Percentiles rank a stretch among this genome's conserved stretches.
Evolutionary conservation across 2,329 filamentous ascomycete species (phyloP).

Genomic region (Pseudocercospora crystallina): DNA sequence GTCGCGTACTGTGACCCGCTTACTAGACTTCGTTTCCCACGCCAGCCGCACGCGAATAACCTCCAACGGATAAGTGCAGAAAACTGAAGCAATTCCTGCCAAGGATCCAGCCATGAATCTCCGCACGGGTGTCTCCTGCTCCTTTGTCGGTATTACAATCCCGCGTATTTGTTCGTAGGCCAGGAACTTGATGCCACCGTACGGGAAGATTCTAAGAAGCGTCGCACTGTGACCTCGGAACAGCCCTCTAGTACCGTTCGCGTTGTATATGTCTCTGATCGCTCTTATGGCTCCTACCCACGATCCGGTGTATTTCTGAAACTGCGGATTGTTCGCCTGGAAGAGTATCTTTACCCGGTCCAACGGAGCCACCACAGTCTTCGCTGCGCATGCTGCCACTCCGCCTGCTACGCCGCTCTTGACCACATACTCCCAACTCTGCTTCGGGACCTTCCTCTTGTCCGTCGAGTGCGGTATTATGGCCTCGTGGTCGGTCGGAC

Average conservation of each 20-base stretch:
- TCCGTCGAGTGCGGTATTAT: slow-evolving; percentile 42
- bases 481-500: slow-evolving; percentile 54
- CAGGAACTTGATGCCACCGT: slow-evolving; percentile 96
- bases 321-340: slow-evolving; percentile 90
- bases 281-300: slow-evolving; percentile 83
- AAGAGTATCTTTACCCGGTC: slow-evolving; percentile 99
- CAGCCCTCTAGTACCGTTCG: slow-evolving; percentile 72
- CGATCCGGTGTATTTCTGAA: slow-evolving; percentile 85
- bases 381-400: slow-evolving; percentile 87
- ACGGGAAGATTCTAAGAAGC: slow-evolving; percentile 90
- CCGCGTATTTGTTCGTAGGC: slow-evolving; percentile 95
- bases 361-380: slow-evolving; percentile 91
- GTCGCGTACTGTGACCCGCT: slow-evolving; percentile 66
- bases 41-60: slow-evolving; percentile 88
- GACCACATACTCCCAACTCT: slow-evolving; percentile 79
- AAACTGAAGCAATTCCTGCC: slow-evolving; percentile 85
- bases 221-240: slow-evolving; percentile 96
- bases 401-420: slow-evolving; percentile 85
- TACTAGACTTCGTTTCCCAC: slow-evolving; percentile 82
- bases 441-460: slow-evolving; percentile 61
- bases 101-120: slow-evolving; percentile 72
- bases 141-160: slow-evolving; percentile 66
- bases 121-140: slow-evolving; percentile 77
- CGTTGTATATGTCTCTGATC: slow-evolving; percentile 76
- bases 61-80: slow-evolving; percentile 94